Base-by-base conservation (phyloP, 148 eudicot species). In the Linanthus parryae region DNA sequence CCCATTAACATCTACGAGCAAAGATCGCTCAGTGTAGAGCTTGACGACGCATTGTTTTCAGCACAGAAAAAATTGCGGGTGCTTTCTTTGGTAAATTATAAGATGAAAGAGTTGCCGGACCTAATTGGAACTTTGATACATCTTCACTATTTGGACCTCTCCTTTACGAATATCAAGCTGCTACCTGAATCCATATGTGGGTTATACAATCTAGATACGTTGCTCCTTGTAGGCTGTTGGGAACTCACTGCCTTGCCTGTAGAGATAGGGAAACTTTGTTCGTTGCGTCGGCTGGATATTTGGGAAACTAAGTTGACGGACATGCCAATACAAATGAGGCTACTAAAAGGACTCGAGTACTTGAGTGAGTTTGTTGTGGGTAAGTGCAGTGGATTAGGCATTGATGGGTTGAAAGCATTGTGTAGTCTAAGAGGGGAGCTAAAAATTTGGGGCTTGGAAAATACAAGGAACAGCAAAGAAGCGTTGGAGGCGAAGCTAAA, bases 381-480 rank as follows among this genome's bases (percentile, higher is more conserved):
- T n/a, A 17, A 31, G 13, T 14, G 49, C 56, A 35, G 28, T 20
- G 18, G 33, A 56, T 63, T 17, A 54, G 55, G 8, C 34, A 9
- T 4, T 18, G 22, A 16, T 38, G 38, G 16, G 55, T 47, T 14
- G 55, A 38, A 36, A 40, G 60, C 55, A 22, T 63, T 20, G 51
- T 52, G 36, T 57, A 61, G 25, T 26, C 69, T 57, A 18, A 55
- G 62, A 0, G 62, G 69, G 8, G 62, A 64, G 45, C 25, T 64
- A 14, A 49, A 43, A 13, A 56, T 64, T 13, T 49, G 34, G 41
- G 44, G 42, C 14, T 42, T 64, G 50, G 57, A 49, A 28, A 64
- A 63, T 46, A 61, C 31, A 4, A 31, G 29, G 3, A 29, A 15
- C 15, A 28, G 37, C 20, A 11, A 56, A 54, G 9, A 41, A 38